These are phyloP conservation scores for Umbelopsis sp. DNA, from an alignment of 192 early-diverging fungal species.

Conservation along the genomic window DNA sequence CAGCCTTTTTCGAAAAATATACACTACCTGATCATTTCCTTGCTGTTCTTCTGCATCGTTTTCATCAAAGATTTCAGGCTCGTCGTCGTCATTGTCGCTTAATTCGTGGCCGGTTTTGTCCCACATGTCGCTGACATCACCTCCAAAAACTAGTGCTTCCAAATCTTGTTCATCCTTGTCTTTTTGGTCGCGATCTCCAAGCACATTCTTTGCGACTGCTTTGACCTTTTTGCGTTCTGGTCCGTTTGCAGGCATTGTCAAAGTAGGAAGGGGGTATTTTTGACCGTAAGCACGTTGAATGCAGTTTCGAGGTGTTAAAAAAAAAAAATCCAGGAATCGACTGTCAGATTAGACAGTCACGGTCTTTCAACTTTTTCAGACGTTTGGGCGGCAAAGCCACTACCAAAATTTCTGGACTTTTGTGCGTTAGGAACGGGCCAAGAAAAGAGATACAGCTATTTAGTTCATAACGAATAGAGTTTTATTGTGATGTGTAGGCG, in stretches of 20 bases:
- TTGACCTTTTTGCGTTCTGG: constrained; percentile 27
- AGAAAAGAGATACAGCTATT: no score
- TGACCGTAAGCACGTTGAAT: constrained; percentile 16
- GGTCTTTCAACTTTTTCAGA: no score
- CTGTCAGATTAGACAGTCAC: no score
- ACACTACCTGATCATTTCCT: background rate
- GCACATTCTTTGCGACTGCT: background rate
- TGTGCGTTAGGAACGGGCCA: background rate
- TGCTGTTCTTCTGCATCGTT: constrained; percentile 11
- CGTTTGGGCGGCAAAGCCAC: no score
- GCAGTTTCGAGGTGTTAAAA: background rate
- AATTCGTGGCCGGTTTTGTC: constrained; percentile 28
- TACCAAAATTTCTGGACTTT: no score
- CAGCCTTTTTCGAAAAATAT: background rate
- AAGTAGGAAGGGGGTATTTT: constrained; percentile 10
- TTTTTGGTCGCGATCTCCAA: constrained; percentile 20
- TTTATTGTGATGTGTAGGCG: no score
- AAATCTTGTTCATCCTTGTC: constrained; percentile 29
- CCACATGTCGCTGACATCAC: constrained; percentile 21
- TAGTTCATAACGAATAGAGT: no score
- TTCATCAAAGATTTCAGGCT: constrained; percentile 20
- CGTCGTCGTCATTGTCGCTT: constrained; percentile 18
- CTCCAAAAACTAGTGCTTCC: constrained; percentile 36
- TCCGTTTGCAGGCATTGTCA: constrained; percentile 19
- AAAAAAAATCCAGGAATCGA: background rate